Base-by-base conservation (phyloP, 768 basidiomycete species). In the Rhizopogon vinicolor region DNA sequence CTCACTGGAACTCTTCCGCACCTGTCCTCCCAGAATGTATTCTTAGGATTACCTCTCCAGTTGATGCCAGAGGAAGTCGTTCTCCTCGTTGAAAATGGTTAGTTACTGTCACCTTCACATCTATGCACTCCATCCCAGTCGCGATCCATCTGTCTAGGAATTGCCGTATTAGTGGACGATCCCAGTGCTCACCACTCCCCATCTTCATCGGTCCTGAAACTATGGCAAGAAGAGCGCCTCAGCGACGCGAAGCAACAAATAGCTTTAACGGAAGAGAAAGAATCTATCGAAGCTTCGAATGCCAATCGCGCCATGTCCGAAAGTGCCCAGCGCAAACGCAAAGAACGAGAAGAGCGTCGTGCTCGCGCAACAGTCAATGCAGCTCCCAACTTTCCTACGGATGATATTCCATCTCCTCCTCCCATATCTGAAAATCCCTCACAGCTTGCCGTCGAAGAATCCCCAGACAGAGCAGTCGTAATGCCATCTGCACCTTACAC, bases 1-100 rank as follows among this genome's bases (percentile, higher is more conserved):
- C 72, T 98, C 43, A 80, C 84, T 0, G 97, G 97, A 0, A 98
- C 97, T 1, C 82, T 99, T 13, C 95, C 97, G 2, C 93, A 94
- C 66, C 78, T 98, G 1, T 86, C 93, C 1, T 95, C 98, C 63
- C 97, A 99, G 72, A 99, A 99, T 74, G 83, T 89, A 2, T 99
- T 99, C 67, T 77, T 99, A 35, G 97, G 97, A 7, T 73, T 93
- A n/a, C 97, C 97, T 1, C 75, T 97, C 6, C 74, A 91, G 7
- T 75, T 98, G 2, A 82, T 91, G 72, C 91, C 93, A 0, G 97
- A 99, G 70, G 97, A 98, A 67, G 92, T 87, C 8, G 91, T 91
- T 10, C 77, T 95, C 33, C 83, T 98, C 6, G 82, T 98, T 13
- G 80, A 87, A 60, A 89, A 89, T 58, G 83, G 97, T 93, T 56